Evolutionary conservation across 306 rosid species (phyloP).

Genomic region (Inga laurina): DNA sequence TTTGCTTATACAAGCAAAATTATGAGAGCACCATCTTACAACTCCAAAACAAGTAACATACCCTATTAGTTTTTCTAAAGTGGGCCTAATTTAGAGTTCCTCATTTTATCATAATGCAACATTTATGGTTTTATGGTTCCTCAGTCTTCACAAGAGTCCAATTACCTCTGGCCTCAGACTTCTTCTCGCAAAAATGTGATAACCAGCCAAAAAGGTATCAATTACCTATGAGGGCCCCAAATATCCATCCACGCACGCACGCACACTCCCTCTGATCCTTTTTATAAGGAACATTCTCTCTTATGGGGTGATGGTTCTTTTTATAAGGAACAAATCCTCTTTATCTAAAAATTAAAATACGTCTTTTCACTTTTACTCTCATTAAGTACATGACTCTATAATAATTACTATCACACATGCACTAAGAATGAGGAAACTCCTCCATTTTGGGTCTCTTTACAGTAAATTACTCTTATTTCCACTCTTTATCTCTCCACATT

Average conservation of each 20-base stretch:
- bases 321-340: no score
- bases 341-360: no score
- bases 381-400: no score
- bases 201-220: conserved; percentile 60
- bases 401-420: no score
- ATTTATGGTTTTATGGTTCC: conserved; percentile 47
- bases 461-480: no score
- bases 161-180: conserved; percentile 32
- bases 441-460: no score
- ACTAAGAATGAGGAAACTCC: no score
- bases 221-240: conserved; percentile 67
- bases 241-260: conserved; percentile 13
- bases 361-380: no score
- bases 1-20: not conserved
- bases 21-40: not conserved
- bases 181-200: conserved; percentile 54
- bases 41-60: not conserved
- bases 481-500: no score
- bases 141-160: conserved; percentile 82
- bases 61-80: not conserved
- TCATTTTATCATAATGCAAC: not conserved
- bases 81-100: not conserved
- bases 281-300: not conserved
- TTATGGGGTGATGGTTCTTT: no score
- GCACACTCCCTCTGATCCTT: no score